Evolutionary conservation across 1,284 basidiomycete species (phyloP), one percentile per base, ranked within the genome.

Genomic region (Heliocybe sulcata): DNA sequence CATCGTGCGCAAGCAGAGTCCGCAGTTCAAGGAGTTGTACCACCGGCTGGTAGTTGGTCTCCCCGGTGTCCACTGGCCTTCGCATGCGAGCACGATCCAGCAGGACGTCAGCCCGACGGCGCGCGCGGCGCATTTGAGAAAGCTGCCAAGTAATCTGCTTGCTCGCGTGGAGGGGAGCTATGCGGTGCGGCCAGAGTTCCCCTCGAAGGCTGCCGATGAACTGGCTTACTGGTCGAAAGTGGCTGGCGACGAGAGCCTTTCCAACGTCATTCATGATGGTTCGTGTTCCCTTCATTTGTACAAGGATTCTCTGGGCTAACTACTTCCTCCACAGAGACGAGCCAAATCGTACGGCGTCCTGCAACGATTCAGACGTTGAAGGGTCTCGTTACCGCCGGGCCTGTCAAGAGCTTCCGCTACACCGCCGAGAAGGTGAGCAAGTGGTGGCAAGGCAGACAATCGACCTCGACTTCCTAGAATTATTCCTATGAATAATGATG

Each of bases 1-100:
- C 70, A 97, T 98, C 62, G 94, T 98, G 25, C 73, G 79, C 57
- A 85, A 84, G 53, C 92, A 97, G 71, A 76, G 81, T 22, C 79
- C 80, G 4, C 92, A 94, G 66, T 98, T 99, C 72, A 81, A 85
- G 57, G 84, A 90, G 63, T 73, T 98, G 60, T 99, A 98, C 72
- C 84, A 86, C 62, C 81, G 88, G 20, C 76, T 94, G 3, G 82
- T 87, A 3, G 77, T 80, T n/a, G 88, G 86, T 1, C 69, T 92
- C 2, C 86, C 88, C 19, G 88, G 88, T 12, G 82, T 91, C 16
- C 77, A 83, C 63, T 92, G 88, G 89, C 73, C 74, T 2, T 62
- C 67, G 22, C 69, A 79, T 54, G 69, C 75, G 61, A 59, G 64
- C 35, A 69, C 63, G 55, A 81, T 90, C 55, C 72, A 84, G 72